Conservation (phyloP, 495 filamentous ascomycete genomes). For the Trichoderma orchidacearum region DNA sequence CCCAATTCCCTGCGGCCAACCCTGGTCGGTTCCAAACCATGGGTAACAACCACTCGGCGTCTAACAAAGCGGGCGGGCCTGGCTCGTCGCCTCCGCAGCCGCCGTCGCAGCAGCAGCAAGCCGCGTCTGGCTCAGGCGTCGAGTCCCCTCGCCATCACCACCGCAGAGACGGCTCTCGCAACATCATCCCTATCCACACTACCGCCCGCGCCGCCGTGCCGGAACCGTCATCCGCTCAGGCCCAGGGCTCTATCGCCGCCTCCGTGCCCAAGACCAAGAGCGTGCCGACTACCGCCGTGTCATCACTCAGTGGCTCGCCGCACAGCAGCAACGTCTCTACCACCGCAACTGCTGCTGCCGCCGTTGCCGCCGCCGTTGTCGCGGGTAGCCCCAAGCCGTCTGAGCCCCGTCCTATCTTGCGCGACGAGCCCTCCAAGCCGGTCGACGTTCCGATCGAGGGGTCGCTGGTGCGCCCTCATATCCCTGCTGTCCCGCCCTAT, state of each 20-base stretch:
- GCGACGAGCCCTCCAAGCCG: constrained; percentile 29
- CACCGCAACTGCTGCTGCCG: constrained; percentile 7
- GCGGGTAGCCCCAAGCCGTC: constrained; percentile 2
- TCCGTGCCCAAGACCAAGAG: constrained; percentile 21
- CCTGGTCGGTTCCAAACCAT: constrained; percentile 13
- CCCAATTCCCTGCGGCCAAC: constrained; percentile 5
- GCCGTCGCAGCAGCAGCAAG: not conserved
- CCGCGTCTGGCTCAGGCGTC: too few relatives aligned
- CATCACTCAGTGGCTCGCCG: constrained; percentile 25
- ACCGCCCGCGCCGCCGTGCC: constrained; percentile 31
- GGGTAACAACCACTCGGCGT: constrained; percentile 28
- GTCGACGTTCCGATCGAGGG: constrained; percentile 33
- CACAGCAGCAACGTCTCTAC: constrained; percentile 12
- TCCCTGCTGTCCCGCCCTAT: constrained; percentile 8
- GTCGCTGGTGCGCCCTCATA: constrained; percentile 8
- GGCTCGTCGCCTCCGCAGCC: constrained; percentile 11
- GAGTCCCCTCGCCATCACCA: constrained; percentile 9
- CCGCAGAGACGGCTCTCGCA: constrained; percentile 5
- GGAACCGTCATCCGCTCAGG: constrained; percentile 39
- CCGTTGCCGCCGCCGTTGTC: constrained; percentile 2
- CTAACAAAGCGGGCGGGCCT: constrained; percentile 17
- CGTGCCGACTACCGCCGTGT: constrained; percentile 18
- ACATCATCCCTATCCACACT: constrained; percentile 3
- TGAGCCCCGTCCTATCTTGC: constrained; percentile 1
- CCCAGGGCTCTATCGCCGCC: constrained; percentile 29